Base-by-base conservation (phyloP, 108 stramenopile species). In the Cyclostephanos invisitatus region DNA sequence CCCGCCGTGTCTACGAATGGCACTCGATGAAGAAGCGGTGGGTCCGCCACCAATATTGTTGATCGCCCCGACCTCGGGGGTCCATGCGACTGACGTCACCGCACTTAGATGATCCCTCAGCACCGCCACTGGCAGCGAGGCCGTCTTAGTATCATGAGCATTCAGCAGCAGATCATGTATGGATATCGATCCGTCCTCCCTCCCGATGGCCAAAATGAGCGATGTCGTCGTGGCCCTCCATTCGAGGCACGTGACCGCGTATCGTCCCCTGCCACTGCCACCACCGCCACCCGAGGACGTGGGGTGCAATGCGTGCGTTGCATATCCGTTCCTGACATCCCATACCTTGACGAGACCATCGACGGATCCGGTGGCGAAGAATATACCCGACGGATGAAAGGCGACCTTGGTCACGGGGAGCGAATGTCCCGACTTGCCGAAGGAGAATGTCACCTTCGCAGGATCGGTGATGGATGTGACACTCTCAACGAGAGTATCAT, bases 71-170 rank as follows among this genome's bases (percentile, higher is more conserved):
- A 32, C 69, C 37, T 68, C 78, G 2, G 71, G 66, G 28, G 55
- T 86, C 91, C 90, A 97, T 9, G 77, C 84, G 70, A 96, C 79
- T 53, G 88, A 84, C 1, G 92, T 97, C 46, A 97, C 96, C 20
- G 90, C 81, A 48, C 93, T 89, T 24, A 97, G 75, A 84, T 98
- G 97, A 81, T 94, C 95, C 11, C 81, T 69, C 51, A 96, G 55
- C 20, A 90, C 85, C 5, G 87, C 83, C 18, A 89, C 73, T 18
- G 77, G 65, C 25, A 63, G 38, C 4, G 71, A 73, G 11, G 75
- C 76, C 28, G 40, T 63, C 46, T 72, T 78, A 5, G 71, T 54
- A 46, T 74, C 72, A 11, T 79, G 36, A 22, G 88, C 75, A 48
- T 78, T 57, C 20, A 87, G 68, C 37, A 88, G 71, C 70, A 95